Evolutionary conservation across 331 rosid species (phyloP).

Genomic region (Malus hybrid): DNA sequence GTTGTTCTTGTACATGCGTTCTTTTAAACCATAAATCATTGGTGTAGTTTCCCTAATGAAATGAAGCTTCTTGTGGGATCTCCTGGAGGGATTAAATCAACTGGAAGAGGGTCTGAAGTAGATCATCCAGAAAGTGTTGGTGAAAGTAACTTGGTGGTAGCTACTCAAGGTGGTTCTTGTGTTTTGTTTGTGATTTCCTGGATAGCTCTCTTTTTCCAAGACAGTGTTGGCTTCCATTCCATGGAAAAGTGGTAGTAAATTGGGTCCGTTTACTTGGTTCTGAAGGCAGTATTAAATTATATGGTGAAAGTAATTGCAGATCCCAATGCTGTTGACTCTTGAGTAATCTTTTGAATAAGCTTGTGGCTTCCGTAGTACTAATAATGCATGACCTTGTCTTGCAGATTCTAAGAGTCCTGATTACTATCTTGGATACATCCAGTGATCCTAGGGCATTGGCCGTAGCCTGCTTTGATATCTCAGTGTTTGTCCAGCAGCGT

Average conservation of each 20-base stretch:
- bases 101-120: slow-evolving; percentile 87
- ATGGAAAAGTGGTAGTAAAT: not conserved
- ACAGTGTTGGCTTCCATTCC: not conserved
- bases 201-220: not conserved
- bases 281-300: not conserved
- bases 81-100: slow-evolving; percentile 78
- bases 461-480: slow-evolving; percentile 87
- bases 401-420: slow-evolving; percentile 85
- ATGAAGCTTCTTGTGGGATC: slow-evolving; percentile 48
- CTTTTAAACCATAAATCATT: not conserved
- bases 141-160: not conserved
- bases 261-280: not conserved
- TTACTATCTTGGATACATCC: slow-evolving; percentile 81
- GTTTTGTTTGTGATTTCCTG: not conserved
- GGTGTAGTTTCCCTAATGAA: not conserved
- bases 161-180: not conserved
- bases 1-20: not conserved
- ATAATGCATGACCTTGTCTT: slow-evolving; percentile 16
- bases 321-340: not conserved
- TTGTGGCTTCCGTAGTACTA: not conserved
- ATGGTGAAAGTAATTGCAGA: not conserved
- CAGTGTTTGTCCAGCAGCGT: slow-evolving; percentile 81
- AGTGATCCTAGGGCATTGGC: slow-evolving; percentile 79
- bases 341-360: not conserved
- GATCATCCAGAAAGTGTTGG: slow-evolving; percentile 2